A percentile compares a stretch with the other conserved stretches of the same genome.
Conservation (phyloP, 2,329 filamentous ascomycete genomes). For the Clarireedia homoeocarpa region DNA sequence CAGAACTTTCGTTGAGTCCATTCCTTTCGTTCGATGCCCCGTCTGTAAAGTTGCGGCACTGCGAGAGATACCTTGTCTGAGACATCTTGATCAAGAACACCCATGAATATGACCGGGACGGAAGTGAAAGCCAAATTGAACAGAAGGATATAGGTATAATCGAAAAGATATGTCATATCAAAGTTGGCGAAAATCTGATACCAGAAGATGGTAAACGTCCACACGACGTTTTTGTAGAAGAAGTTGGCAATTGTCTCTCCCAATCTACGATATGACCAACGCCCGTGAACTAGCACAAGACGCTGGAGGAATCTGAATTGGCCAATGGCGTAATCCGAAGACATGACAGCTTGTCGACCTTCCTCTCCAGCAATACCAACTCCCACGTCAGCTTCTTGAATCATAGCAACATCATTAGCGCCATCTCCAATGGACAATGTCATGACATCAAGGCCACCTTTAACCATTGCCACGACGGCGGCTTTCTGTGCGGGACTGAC, state of each 20-base stretch:
- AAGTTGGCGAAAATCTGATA: constrained; percentile 94
- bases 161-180: constrained; percentile 93
- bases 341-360: constrained; percentile 90
- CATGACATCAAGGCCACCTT: constrained; percentile 90
- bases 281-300: constrained; percentile 80
- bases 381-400: constrained; percentile 93
- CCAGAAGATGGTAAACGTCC: constrained; percentile 96
- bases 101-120: constrained; percentile 88
- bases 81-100: constrained; percentile 94
- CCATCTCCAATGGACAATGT: constrained; percentile 89
- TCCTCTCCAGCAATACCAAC: constrained; percentile 92
- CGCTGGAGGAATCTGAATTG: constrained; percentile 86
- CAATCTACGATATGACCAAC: constrained; percentile 93
- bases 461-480: constrained; percentile 93
- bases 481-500: constrained; percentile 96
- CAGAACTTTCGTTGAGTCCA: constrained; percentile 97
- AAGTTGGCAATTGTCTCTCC: constrained; percentile 96
- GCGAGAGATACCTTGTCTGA: constrained; percentile 88
- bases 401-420: constrained; percentile 96
- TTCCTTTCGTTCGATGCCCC: constrained; percentile 91
- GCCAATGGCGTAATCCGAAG: constrained; percentile 89
- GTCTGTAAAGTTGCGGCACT: constrained; percentile 89
- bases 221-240: constrained; percentile 99
- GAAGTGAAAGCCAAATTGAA: constrained; percentile 98
- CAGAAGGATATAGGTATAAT: constrained; percentile 94